Conservation (phyloP, 352 stramenopile species). For the Pythium biforme region DNA sequence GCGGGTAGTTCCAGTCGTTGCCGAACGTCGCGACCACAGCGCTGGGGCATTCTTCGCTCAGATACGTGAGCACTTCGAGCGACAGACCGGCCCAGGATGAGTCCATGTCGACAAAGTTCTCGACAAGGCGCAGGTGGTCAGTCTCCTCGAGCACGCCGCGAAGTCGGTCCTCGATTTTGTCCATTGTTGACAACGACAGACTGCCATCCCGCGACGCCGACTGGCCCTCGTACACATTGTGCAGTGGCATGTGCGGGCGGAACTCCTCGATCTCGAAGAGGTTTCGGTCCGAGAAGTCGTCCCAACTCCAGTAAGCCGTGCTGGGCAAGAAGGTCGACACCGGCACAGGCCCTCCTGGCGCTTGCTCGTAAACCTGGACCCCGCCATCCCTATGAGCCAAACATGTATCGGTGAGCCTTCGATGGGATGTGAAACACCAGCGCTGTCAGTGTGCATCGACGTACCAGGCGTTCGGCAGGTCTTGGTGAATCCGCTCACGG, state of each 20-base stretch:
- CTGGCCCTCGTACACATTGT: slow-evolving; percentile 82
- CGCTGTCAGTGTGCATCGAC: neutral
- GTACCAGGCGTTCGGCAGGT: slow-evolving; percentile 34
- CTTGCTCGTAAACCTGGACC: slow-evolving; percentile 70
- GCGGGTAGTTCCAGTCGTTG: slow-evolving; percentile 77
- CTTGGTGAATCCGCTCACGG: slow-evolving; percentile 9
- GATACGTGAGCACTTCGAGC: slow-evolving; percentile 66
- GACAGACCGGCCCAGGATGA: slow-evolving; percentile 77
- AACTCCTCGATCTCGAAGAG: slow-evolving; percentile 77
- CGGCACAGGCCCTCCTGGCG: slow-evolving; percentile 5
- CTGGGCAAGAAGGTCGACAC: slow-evolving; percentile 1
- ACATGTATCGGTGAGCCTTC: neutral
- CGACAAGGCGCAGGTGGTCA: slow-evolving; percentile 62
- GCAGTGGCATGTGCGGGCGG: slow-evolving; percentile 67
- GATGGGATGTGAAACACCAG: neutral
- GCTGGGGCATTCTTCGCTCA: slow-evolving; percentile 67
- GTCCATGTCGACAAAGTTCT: slow-evolving; percentile 78
- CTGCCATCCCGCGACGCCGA: slow-evolving; percentile 46
- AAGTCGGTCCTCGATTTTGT: slow-evolving; percentile 59
- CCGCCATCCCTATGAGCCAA: slow-evolving; percentile 39
- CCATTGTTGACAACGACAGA: slow-evolving; percentile 51
- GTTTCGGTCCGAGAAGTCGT: slow-evolving; percentile 45
- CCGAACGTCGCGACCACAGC: slow-evolving; percentile 50
- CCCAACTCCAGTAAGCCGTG: slow-evolving; percentile 55
- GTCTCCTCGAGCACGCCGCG: slow-evolving; percentile 61